phyloP scores from a whole-genome alignment of 805 yeast genomes.

The Lachancea sp. region DNA sequence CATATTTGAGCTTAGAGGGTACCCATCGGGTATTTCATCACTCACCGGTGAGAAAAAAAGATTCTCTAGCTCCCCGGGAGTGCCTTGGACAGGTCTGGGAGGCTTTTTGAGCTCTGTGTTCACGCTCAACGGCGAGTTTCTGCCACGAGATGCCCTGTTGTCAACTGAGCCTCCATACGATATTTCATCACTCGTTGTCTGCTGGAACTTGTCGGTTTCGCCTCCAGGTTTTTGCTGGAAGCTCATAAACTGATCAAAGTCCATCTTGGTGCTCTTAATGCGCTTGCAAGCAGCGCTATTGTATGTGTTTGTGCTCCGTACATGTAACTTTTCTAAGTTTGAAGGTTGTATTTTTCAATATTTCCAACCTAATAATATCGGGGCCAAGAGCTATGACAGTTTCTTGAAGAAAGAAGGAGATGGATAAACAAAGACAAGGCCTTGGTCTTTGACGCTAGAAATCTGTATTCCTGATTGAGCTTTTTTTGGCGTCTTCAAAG shows the following conservation, averaged over 20 bases:
- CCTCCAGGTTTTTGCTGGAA: constrained; percentile 1
- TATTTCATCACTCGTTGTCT: neutral
- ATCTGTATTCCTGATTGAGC: no score
- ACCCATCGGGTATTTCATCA: constrained; percentile 1
- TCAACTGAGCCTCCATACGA: constrained; percentile 1
- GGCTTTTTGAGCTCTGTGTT: neutral
- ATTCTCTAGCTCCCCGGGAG: neutral
- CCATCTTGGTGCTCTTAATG: neutral
- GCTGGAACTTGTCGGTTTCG: neutral
- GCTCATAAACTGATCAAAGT: constrained; percentile 7
- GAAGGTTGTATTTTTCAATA: neutral
- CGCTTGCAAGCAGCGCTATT: neutral
- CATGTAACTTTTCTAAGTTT: neutral
- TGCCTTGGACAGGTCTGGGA: neutral
- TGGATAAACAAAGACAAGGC: neutral
- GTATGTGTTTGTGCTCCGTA: neutral
- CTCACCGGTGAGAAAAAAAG: constrained; percentile 5
- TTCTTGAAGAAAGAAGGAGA: neutral
- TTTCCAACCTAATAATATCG: neutral
- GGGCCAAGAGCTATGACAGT: neutral
- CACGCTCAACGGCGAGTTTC: neutral
- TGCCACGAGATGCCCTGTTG: neutral
- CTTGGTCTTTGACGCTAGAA: no score
- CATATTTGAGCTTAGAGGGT: neutral
- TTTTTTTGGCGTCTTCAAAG: no score